Evolutionary conservation across 2,329 filamentous ascomycete species (phyloP), one percentile per base, ranked within the genome.

Genomic region (Fusarium illudens): DNA sequence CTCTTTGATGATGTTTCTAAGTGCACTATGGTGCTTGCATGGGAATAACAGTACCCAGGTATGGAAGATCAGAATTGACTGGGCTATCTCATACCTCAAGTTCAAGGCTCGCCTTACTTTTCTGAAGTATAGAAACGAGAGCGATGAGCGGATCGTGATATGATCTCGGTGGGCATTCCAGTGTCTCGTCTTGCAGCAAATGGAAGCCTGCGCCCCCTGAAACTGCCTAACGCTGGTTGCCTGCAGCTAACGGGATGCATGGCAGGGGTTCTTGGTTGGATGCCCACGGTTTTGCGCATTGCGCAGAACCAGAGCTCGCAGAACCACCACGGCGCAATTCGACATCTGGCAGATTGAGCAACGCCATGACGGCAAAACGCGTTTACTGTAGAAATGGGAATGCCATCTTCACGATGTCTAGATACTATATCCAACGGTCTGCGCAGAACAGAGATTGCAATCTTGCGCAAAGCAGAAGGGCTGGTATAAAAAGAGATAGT

Each of bases 281-380:
- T 15, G n/a, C 15, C 32, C 4, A 13, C 20, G n/a, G 61, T 64
- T 61, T 54, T 50, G 61, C 61, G 52, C 44, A 25, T 2, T 20
- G 37, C 46, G 61, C 61, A 64, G 17, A 61, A 64, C 61, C 56
- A 10, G 25, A 7, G 3, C 3, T 19, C 32, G 58, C 30, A 61
- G 32, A 64, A 48, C 2, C 39, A 19, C 7, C 17, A n/a, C 13
- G 20, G 33, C 57, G 61, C 52, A 63, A 52, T 57, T 36, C n/a
- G 25, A n/a, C 7, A 10, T 11, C 27, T 15, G 3, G 9, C 6
- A 20, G 8, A 20, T 11, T 25, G 6, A 29, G 42, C 10, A 64
- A 49, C 37, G 39, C 58, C 11, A 32, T 8, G 15, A 19, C 10
- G 29, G 52, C 52, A 61, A 42, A 32, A 53, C 32, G 17, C 13